Base-by-base conservation (phyloP, 2,329 filamentous ascomycete species). In the Fonsecaea pedrosoi region DNA sequence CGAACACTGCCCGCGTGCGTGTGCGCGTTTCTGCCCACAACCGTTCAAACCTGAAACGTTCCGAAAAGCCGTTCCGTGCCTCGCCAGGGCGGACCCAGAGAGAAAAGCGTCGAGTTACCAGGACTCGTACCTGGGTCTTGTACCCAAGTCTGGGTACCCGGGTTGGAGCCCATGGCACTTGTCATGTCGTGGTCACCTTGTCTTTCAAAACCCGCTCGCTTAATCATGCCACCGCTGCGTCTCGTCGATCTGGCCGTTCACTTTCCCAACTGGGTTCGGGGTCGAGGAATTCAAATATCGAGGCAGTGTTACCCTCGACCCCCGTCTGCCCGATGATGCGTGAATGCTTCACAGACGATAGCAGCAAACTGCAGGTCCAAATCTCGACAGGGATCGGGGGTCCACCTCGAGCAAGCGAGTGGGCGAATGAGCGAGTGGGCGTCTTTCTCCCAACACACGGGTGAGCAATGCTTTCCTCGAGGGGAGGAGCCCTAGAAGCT, bases 351-450 rank as follows among this genome's bases (percentile, higher is more conserved):
- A 61, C 59, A 25, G 21, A 61, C 18, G 18, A 54, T 38, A 42
- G 59, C 35, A 61, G 59, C 59, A 61, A 61, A 61, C 59, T 50
- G 45, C 45, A 50, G 45, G 45, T 50, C 45, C 45, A 50, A 25
- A 25, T 25, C 45, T 25, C n/a, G 18, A 50, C 45, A 50, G 45
- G 45, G 45, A n/a, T 50, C 18, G 10, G n/a, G 21, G 6, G n/a
- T 18, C n/a, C 40, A 18, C 40, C 8, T 18, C 40, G 18, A 25
- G 21, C 18, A 5, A 50, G 45, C 45, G 38, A 42, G 3, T 25
- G 25, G 25, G 25, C 25, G 25, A 25, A 42, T 42, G 35, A 37
- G 35, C 38, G 45, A 21, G 21, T 42, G 40, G 40, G 13, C 45
- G 9, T 25, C 21, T 50, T 25, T 25, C 8, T 50, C 18, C 1